Evolutionary conservation across 495 filamentous ascomycete genomes (phyloP).

Genomic region (Trichoderma reesei): DNA sequence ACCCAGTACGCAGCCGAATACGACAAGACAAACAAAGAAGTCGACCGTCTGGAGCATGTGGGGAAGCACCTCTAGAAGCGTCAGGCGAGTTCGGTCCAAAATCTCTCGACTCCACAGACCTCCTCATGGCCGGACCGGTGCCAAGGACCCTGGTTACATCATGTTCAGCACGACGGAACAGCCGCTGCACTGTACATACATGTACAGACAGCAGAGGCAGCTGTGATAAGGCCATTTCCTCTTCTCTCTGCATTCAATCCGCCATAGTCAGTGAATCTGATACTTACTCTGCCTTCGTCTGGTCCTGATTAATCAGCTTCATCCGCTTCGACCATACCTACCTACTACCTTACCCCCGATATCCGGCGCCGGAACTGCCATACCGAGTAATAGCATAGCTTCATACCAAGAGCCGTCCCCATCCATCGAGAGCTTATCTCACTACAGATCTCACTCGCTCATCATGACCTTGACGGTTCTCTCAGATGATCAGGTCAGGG

Average conservation of each 20-base stretch:
- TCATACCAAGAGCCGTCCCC: neutral
- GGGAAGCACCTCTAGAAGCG: neutral
- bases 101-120: neutral
- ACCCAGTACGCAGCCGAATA: neutral
- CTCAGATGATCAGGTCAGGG: slow-evolving; percentile 56
- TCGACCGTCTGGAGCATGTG: neutral
- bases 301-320: too few species aligned
- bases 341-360: too few species aligned
- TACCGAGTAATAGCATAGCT: too few species aligned
- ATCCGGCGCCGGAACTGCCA: too few species aligned
- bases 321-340: neutral
- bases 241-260: too few species aligned
- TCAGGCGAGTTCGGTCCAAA: neutral
- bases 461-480: slow-evolving; percentile 72
- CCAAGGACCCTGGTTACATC: slow-evolving; percentile 2
- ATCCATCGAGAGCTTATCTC: neutral
- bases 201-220: neutral
- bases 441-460: neutral
- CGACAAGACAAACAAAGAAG: neutral
- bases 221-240: too few species aligned
- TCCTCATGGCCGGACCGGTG: neutral
- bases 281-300: neutral
- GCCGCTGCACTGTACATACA: neutral
- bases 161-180: slow-evolving; percentile 3
- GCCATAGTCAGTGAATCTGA: neutral